Percentiles rank a stretch among this genome's conserved stretches.
Conservation (phyloP, 768 basidiomycete species). For the Clathrus columnatus region DNA sequence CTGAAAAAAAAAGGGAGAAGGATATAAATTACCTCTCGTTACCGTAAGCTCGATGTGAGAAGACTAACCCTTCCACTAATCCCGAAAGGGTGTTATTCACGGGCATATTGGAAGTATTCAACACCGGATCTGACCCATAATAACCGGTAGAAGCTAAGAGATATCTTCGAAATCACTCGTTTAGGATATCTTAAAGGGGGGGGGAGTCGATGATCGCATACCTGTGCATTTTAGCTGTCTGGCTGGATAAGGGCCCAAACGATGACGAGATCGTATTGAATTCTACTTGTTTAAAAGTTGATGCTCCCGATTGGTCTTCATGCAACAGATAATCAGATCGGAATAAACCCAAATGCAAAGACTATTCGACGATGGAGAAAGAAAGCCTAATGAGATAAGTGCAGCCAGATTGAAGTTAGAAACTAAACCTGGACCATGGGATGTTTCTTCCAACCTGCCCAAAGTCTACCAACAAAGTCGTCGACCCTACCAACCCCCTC, state of each 20-base stretch:
- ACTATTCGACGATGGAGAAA: slow-evolving; percentile 36
- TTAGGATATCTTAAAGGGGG: not conserved
- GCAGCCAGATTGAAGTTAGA: not conserved
- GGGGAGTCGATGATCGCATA: slow-evolving; percentile 23
- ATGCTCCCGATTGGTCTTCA: slow-evolving; percentile 23
- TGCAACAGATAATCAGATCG: slow-evolving; percentile 93
- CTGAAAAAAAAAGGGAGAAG: not conserved
- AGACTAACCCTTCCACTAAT: slow-evolving; percentile 66
- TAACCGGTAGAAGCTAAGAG: slow-evolving; percentile 58
- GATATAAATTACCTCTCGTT: slow-evolving; percentile 36
- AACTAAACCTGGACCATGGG: slow-evolving; percentile 45
- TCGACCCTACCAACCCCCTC: slow-evolving; percentile 75
- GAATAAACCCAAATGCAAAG: slow-evolving; percentile 81
- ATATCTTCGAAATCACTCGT: slow-evolving; percentile 38
- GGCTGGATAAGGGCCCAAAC: slow-evolving; percentile 73
- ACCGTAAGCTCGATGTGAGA: slow-evolving; percentile 70
- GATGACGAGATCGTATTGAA: slow-evolving; percentile 96
- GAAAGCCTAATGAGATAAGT: not conserved
- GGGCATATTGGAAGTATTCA: slow-evolving; percentile 56
- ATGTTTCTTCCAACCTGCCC: slow-evolving; percentile 76
- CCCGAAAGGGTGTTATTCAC: slow-evolving; percentile 61
- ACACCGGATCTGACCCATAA: slow-evolving; percentile 45
- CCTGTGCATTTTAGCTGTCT: slow-evolving; percentile 67
- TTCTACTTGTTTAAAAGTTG: slow-evolving; percentile 88
- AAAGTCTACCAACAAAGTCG: slow-evolving; percentile 76